Evolutionary conservation across 768 basidiomycete species (phyloP).

Genomic region (Chalciporus piperatus): DNA sequence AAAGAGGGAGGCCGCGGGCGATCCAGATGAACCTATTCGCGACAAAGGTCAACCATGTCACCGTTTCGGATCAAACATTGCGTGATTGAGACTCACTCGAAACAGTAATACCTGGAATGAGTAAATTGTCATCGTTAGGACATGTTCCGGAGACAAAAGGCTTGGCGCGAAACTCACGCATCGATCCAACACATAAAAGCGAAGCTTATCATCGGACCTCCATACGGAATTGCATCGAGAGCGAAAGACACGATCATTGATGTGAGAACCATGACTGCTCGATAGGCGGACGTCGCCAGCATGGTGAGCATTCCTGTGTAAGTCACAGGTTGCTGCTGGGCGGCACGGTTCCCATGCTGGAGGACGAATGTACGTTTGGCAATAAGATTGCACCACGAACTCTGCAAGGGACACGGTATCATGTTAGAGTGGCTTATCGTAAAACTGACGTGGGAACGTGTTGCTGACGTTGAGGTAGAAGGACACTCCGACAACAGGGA

Average conservation of each 20-base stretch:
- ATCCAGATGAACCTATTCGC: conserved; percentile 72
- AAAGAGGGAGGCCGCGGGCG: conserved; percentile 66
- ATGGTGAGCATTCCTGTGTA: conserved; percentile 71
- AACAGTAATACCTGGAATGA: conserved; percentile 76
- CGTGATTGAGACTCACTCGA: conserved; percentile 56
- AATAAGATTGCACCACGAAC: conserved; percentile 72
- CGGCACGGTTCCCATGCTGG: conserved; percentile 63
- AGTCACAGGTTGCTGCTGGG: conserved; percentile 50
- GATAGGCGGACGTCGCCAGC: conserved; percentile 78
- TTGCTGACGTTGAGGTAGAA: conserved; percentile 77
- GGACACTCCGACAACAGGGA: conserved; percentile 72
- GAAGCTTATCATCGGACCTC: conserved; percentile 62
- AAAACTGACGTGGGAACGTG: conserved; percentile 4
- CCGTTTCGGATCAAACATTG: conserved; percentile 1
- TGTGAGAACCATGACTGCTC: conserved; percentile 77
- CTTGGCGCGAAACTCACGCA: conserved; percentile 55
- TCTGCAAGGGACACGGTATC: conserved; percentile 39
- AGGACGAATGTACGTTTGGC: conserved; percentile 72
- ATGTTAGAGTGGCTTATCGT: conserved; percentile 14
- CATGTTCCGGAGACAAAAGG: neutral
- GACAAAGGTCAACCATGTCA: conserved; percentile 12
- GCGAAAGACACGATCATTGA: conserved; percentile 67
- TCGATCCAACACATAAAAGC: conserved; percentile 84
- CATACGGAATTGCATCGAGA: conserved; percentile 59
- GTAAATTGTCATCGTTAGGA: conserved; percentile 1